phyloP scores from a whole-genome alignment of 2,329 filamentous ascomycete species.

The Aquanectria penicillioides region DNA sequence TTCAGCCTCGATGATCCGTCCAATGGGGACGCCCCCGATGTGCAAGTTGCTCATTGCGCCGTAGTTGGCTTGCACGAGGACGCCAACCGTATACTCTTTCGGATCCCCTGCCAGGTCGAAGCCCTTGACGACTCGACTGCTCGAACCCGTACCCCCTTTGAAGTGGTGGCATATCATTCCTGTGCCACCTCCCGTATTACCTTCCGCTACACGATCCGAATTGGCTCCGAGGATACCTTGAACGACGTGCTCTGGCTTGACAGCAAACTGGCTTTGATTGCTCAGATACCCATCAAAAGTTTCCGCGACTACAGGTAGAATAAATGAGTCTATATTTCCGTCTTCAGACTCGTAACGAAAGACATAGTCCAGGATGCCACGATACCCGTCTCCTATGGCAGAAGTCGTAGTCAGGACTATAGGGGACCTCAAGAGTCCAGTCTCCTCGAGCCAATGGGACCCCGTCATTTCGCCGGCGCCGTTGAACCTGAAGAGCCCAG shows the following conservation, averaged over 20 bases:
- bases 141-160: slow-evolving; percentile 74
- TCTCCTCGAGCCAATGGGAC: slow-evolving; percentile 69
- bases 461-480: slow-evolving; percentile 72
- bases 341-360: slow-evolving; percentile 56
- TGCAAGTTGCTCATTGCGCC: slow-evolving; percentile 65
- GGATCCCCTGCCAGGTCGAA: slow-evolving; percentile 44
- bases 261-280: slow-evolving; percentile 65
- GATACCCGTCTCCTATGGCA: slow-evolving; percentile 66
- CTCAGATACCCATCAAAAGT: slow-evolving; percentile 72
- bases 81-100: slow-evolving; percentile 66
- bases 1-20: slow-evolving; percentile 58
- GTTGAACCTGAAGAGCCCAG: slow-evolving; percentile 68
- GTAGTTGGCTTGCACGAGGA: slow-evolving; percentile 74
- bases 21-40: slow-evolving; percentile 70
- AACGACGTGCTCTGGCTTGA: slow-evolving; percentile 64
- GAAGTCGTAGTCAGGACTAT: slow-evolving; percentile 66
- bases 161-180: slow-evolving; percentile 74
- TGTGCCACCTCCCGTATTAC: slow-evolving; percentile 73
- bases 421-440: slow-evolving; percentile 66
- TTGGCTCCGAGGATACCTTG: slow-evolving; percentile 62
- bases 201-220: slow-evolving; percentile 65
- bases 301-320: slow-evolving; percentile 68
- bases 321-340: slow-evolving; percentile 60
- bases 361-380: slow-evolving; percentile 67
- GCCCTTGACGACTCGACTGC: slow-evolving; percentile 65